Evolutionary conservation across 2,329 filamentous ascomycete genomes (phyloP).

Genomic region (Monosporascus sp.): DNA sequence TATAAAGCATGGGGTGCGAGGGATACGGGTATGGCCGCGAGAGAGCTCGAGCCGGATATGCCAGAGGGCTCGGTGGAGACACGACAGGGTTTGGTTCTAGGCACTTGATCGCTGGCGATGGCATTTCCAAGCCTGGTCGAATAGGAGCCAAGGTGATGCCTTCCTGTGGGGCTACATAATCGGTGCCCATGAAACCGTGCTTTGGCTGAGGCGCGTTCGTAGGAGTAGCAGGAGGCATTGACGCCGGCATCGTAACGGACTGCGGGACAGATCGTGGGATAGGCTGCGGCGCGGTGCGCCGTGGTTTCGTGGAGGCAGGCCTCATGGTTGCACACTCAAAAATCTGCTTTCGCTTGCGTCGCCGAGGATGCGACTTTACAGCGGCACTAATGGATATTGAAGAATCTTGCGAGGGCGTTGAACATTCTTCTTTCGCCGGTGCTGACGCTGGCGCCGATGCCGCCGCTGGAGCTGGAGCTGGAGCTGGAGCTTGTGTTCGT

Average conservation of each 20-base stretch:
- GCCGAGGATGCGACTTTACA: slow-evolving; percentile 44
- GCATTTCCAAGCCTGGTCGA: slow-evolving; percentile 16
- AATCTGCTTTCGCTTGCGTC: slow-evolving; percentile 38
- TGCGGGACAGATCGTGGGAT: background rate
- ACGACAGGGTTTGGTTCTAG: slow-evolving; percentile 22
- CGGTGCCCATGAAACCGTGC: background rate
- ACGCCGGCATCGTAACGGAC: background rate
- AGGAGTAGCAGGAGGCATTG: background rate
- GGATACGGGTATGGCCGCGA: slow-evolving; percentile 15
- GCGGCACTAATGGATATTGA: slow-evolving; percentile 43
- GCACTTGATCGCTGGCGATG: slow-evolving; percentile 16
- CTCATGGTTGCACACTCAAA: slow-evolving; percentile 5
- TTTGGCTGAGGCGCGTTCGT: background rate
- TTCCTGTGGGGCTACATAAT: slow-evolving; percentile 1
- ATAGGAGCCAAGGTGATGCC: slow-evolving; percentile 20
- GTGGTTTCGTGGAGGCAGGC: background rate
- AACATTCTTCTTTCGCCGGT: slow-evolving; percentile 3
- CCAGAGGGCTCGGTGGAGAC: slow-evolving; percentile 23
- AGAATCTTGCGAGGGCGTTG: slow-evolving; percentile 6
- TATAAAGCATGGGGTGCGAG: slow-evolving; percentile 22
- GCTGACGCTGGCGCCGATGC: background rate
- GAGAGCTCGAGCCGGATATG: slow-evolving; percentile 11
- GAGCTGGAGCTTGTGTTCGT: background rate
- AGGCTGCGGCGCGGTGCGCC: background rate
- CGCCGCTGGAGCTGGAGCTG: background rate